A percentile compares a stretch with the other conserved stretches of the same genome.
These are phyloP conservation scores for Lophium mytilinum DNA, from an alignment of 495 filamentous ascomycete species.

Conservation along the genomic window DNA sequence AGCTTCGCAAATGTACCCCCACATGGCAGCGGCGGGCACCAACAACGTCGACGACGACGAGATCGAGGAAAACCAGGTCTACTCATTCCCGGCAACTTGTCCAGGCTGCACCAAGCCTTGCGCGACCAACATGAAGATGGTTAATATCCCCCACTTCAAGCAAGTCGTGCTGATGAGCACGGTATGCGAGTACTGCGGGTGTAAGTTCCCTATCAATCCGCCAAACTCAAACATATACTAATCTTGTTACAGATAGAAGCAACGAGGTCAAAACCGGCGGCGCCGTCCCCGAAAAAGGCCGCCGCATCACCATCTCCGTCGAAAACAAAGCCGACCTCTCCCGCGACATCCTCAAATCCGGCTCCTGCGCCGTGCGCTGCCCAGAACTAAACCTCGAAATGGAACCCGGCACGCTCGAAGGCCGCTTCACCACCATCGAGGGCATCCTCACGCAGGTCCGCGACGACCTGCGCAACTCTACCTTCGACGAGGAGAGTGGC, in stretches of 20 bases:
- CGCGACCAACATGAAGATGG: conserved; percentile 87
- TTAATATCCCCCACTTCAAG: conserved; percentile 94
- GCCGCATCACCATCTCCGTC: conserved; percentile 71
- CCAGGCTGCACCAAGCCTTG: conserved; percentile 80
- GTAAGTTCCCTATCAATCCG: conserved; percentile 12
- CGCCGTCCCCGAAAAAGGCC: conserved; percentile 78
- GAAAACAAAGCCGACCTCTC: conserved; percentile 67
- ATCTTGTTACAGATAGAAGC: conserved; percentile 48
- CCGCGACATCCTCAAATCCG: conserved; percentile 92
- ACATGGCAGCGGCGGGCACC: conserved; percentile 29
- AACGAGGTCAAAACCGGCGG: conserved; percentile 97
- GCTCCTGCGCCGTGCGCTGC: conserved; percentile 76
- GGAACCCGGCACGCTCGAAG: conserved; percentile 84
- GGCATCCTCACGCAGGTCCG: conserved; percentile 89
- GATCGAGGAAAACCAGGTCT: conserved; percentile 81
- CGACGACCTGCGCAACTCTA: conserved; percentile 74
- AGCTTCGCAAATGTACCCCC: conserved; percentile 27
- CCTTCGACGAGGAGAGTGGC: conserved; percentile 64
- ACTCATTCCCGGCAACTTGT: conserved; percentile 82
- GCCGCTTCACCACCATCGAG: conserved; percentile 95
- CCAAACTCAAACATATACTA: not conserved
- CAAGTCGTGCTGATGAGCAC: conserved; percentile 88
- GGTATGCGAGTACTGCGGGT: conserved; percentile 82
- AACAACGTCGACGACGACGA: conserved; percentile 49
- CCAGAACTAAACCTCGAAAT: conserved; percentile 78